Conservation (phyloP, 2,329 filamentous ascomycete species). For the Peltaster fructicola region DNA sequence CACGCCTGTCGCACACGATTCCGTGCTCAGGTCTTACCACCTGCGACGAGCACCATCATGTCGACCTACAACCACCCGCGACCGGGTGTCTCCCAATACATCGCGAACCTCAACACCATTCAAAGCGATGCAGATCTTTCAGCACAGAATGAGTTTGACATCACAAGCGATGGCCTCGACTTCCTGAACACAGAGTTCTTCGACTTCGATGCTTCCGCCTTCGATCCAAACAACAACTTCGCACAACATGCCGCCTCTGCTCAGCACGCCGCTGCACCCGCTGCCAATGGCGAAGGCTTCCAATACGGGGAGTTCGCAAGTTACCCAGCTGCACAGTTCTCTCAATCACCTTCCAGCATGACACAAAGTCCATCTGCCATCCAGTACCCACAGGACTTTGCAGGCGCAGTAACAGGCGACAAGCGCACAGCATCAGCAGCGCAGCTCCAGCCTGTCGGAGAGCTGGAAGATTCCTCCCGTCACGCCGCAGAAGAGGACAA, state of each 20-base stretch:
- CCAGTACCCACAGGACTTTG: slow-evolving; percentile 14
- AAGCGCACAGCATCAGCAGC: slow-evolving; percentile 29
- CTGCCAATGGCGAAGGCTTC: slow-evolving; percentile 20
- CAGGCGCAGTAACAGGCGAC: slow-evolving; percentile 17
- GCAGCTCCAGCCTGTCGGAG: slow-evolving; percentile 15
- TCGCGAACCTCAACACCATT: slow-evolving; percentile 67
- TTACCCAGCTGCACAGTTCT: too few relatives aligned
- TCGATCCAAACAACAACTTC: slow-evolving; percentile 3
- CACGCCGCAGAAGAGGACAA: slow-evolving; percentile 35
- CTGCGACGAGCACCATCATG: too few relatives aligned
- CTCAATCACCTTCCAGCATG: slow-evolving; percentile 10
- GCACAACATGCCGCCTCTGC: slow-evolving; percentile 4
- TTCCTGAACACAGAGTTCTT: slow-evolving; percentile 45
- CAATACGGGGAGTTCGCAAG: slow-evolving; percentile 29
- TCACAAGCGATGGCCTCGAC: slow-evolving; percentile 34
- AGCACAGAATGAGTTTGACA: slow-evolving; percentile 37
- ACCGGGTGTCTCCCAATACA: slow-evolving; percentile 81
- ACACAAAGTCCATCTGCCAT: slow-evolving; percentile 12
- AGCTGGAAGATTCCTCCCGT: slow-evolving; percentile 29
- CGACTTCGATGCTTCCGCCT: slow-evolving; percentile 40
- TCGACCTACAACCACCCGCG: too few relatives aligned
- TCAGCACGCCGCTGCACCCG: slow-evolving; percentile 2
- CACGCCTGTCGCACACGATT: too few relatives aligned
- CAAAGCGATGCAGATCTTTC: slow-evolving; percentile 44
- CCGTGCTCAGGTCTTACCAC: too few relatives aligned